Conservation (phyloP, 345 rosid species). For the Erodium maritimum region DNA sequence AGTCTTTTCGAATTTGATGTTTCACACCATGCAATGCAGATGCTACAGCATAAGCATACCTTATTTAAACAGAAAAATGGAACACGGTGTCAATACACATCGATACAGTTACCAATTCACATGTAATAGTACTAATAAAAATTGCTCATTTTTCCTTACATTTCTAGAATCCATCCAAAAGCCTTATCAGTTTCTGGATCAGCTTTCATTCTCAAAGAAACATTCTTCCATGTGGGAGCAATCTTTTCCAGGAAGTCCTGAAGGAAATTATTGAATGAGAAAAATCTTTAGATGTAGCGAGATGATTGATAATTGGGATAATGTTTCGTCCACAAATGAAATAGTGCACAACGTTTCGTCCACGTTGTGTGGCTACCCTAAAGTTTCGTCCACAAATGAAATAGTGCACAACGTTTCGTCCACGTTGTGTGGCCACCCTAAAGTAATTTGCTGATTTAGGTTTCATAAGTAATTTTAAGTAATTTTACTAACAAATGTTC, state of each 20-base stretch:
- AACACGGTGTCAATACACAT: not conserved
- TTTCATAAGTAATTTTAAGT: no score
- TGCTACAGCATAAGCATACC: slow-evolving; percentile 98
- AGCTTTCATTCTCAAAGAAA: slow-evolving; percentile 80
- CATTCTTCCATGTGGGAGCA: slow-evolving; percentile 98
- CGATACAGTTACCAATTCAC: not conserved
- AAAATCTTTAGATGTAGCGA: no score
- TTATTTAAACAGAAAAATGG: slow-evolving; percentile 19
- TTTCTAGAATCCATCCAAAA: slow-evolving; percentile 99
- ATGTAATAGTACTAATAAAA: not conserved
- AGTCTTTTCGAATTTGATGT: slow-evolving; percentile 74
- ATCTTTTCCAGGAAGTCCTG: slow-evolving; percentile 69
- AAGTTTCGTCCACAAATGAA: no score
- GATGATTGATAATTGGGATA: no score
- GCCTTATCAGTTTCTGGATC: slow-evolving; percentile 90
- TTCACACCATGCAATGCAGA: slow-evolving; percentile 91
- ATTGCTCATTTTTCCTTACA: slow-evolving; percentile 36
- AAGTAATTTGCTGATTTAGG: no score
- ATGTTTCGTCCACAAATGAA: no score
- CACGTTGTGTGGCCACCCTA: no score
- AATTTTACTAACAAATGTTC: no score
- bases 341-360: no score
- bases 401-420: no score
- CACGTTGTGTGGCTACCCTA: no score
- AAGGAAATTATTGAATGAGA: slow-evolving; percentile 7